A percentile compares a stretch with the other conserved stretches of the same genome.
phyloP scores from a whole-genome alignment of 192 early-diverging fungal species.

The Coemansia sp. region DNA sequence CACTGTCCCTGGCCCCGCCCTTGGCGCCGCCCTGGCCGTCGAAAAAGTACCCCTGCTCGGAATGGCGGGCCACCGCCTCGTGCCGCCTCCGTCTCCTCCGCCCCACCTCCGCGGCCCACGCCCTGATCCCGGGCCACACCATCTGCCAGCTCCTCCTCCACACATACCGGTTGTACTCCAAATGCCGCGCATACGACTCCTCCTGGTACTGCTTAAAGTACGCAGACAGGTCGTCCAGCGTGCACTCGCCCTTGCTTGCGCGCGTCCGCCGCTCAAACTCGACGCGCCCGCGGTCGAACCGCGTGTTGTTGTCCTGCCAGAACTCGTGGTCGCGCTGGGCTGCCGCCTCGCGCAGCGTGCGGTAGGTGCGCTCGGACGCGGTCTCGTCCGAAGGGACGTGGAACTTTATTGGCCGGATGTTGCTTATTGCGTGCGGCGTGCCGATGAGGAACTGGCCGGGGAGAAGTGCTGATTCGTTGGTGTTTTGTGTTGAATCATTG shows the following conservation, averaged over 20 bases:
- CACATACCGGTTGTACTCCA: constrained; percentile 42
- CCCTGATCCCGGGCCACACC: constrained; percentile 37
- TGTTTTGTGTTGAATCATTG: no score
- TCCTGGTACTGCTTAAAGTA: constrained; percentile 47
- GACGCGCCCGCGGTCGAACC: constrained; percentile 33
- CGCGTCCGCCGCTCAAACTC: constrained; percentile 30
- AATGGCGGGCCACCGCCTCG: constrained; percentile 13
- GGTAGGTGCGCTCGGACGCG: constrained; percentile 16
- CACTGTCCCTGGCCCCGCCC: not conserved
- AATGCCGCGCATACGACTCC: constrained; percentile 33
- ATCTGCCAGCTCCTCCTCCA: constrained; percentile 34
- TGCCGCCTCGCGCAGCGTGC: constrained; percentile 33
- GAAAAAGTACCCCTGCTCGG: constrained; percentile 23
- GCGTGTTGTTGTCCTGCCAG: constrained; percentile 46
- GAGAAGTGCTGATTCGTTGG: no score
- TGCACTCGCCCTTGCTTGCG: constrained; percentile 15
- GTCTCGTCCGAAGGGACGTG: constrained; percentile 39
- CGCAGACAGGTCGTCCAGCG: constrained; percentile 38
- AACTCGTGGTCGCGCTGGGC: constrained; percentile 35
- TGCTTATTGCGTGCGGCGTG: constrained; percentile 41
- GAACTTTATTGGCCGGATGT: constrained; percentile 40
- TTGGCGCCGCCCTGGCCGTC: not conserved
- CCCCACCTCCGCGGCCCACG: constrained; percentile 26
- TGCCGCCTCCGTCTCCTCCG: constrained; percentile 12
- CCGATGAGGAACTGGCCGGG: constrained; percentile 47